A percentile compares a stretch with the other conserved stretches of the same genome.
Evolutionary conservation across 768 basidiomycete genomes (phyloP).

Genomic region (Mycena haematopus): DNA sequence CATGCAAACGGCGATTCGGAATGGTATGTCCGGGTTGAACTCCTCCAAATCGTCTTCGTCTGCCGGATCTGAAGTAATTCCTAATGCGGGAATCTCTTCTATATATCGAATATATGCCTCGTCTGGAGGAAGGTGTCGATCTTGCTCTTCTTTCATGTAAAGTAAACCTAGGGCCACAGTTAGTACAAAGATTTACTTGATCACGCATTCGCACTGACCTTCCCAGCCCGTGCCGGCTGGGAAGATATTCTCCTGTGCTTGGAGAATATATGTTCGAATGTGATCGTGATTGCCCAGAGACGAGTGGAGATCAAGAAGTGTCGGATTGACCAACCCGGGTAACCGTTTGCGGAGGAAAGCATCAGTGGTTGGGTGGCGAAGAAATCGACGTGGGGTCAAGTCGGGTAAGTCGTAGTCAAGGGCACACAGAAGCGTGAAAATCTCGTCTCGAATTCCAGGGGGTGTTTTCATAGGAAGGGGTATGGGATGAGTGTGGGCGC

Average conservation of each 20-base stretch:
- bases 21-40: no score
- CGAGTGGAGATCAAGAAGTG: background rate
- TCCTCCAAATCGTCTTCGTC: no score
- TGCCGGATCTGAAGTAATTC: background rate
- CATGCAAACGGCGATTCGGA: no score
- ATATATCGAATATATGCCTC: no score
- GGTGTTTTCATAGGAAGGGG: background rate
- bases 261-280: background rate
- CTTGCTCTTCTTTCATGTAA: no score
- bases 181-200: no score
- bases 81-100: no score
- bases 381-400: background rate
- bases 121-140: no score
- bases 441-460: background rate
- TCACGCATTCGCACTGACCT: background rate
- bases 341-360: background rate
- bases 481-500: background rate
- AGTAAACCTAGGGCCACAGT: no score
- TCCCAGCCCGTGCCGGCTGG: background rate
- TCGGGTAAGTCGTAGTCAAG: background rate
- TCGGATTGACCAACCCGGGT: background rate
- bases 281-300: background rate
- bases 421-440: background rate
- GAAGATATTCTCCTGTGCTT: background rate
- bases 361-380: background rate